A percentile compares a stretch with the other conserved stretches of the same genome.
These are phyloP conservation scores for Maudiozyma serrabonitensis DNA, from an alignment of 805 yeast genomes.

Conservation along the genomic window DNA sequence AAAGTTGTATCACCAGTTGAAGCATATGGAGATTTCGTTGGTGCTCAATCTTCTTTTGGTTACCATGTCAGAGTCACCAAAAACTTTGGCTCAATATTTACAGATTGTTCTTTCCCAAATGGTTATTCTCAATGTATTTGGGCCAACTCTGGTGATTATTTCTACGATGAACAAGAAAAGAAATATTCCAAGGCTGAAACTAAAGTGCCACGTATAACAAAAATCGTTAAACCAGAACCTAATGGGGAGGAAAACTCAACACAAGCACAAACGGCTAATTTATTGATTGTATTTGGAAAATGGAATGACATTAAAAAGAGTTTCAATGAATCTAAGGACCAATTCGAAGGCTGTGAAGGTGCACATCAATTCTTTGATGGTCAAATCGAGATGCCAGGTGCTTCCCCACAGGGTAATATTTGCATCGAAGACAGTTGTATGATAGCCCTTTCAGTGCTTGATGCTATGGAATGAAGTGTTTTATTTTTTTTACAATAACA, in stretches of 20 bases:
- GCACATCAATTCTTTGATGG: conserved; percentile 66
- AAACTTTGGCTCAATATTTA: conserved; percentile 53
- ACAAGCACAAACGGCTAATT: conserved; percentile 12
- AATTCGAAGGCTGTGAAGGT: conserved; percentile 42
- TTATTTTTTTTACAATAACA: not conserved
- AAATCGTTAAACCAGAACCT: conserved; percentile 15
- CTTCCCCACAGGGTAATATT: conserved; percentile 32
- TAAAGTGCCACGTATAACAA: conserved; percentile 21
- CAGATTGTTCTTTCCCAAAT: conserved; percentile 51
- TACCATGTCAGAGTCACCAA: conserved; percentile 64
- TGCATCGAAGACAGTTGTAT: conserved; percentile 64
- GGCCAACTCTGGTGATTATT: conserved; percentile 60
- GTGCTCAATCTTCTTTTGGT: conserved; percentile 56
- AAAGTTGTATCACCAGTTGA: conserved; percentile 60
- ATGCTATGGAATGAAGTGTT: not conserved
- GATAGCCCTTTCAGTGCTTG: conserved; percentile 39
- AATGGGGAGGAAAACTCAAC: conserved; percentile 17
- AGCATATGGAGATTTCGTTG: conserved; percentile 55
- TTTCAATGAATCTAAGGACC: conserved; percentile 38
- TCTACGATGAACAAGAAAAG: conserved; percentile 26
- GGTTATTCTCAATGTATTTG: conserved; percentile 66
- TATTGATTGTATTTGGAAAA: conserved; percentile 54
- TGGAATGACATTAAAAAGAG: conserved; percentile 46
- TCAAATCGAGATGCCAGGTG: conserved; percentile 40
- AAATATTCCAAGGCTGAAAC: conserved; percentile 16